Conservation (phyloP, 805 yeast genomes). For the Maudiozyma pseudohumilis region DNA sequence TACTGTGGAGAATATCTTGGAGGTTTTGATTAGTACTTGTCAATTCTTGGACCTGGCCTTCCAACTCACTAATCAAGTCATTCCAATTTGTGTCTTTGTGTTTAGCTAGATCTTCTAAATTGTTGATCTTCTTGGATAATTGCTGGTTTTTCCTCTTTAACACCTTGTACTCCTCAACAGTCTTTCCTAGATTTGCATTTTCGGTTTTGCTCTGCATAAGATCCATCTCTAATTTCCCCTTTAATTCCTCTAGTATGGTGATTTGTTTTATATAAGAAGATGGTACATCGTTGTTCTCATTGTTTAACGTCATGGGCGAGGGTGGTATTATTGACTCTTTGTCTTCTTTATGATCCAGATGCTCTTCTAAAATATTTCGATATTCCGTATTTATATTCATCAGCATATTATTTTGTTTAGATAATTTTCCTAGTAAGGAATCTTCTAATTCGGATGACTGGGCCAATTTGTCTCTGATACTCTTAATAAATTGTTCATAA, state of each 20-base stretch:
- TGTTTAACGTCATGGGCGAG: no score
- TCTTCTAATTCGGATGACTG: constrained; percentile 13
- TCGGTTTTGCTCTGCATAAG: no score
- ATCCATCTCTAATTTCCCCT: no score
- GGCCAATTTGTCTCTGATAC: constrained; percentile 16
- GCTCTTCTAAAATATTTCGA: constrained; percentile 7
- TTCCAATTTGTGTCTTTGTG: constrained; percentile 21
- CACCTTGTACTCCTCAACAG: not conserved
- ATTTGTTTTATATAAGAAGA: no score
- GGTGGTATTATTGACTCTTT: no score
- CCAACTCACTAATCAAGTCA: constrained; percentile 18
- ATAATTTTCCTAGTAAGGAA: constrained; percentile 14
- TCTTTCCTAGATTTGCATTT: not conserved
- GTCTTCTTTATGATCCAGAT: no score
- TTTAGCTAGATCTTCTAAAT: constrained; percentile 10
- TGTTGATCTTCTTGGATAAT: constrained; percentile 9
- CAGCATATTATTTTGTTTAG: no score
- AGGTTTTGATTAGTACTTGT: not conserved
- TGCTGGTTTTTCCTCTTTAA: constrained; percentile 6
- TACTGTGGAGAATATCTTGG: constrained; percentile 8
- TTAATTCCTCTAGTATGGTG: no score
- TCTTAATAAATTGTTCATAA: constrained; percentile 22
- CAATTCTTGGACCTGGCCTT: constrained; percentile 9
- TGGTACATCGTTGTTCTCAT: no score
- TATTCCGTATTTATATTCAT: no score